Evolutionary conservation across 2,329 filamentous ascomycete genomes (phyloP), one percentile per base, ranked within the genome.

Genomic region (Colletotrichum melonis): DNA sequence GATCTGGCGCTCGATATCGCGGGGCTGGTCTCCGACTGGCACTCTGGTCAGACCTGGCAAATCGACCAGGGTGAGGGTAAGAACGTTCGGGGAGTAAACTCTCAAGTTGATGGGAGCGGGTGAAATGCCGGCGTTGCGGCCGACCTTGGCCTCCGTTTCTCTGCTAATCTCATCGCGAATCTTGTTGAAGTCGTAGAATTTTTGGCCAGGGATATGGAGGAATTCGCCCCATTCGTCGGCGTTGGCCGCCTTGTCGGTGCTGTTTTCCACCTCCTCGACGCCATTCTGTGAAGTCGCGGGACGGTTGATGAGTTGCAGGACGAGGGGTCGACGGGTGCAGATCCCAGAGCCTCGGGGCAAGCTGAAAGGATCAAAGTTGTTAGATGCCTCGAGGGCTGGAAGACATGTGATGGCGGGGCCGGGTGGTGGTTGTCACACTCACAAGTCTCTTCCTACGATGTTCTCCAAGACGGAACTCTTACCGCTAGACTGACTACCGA

Each of bases 391-490:
- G 12, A 62, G 11, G 35, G 72, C 2, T 14, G 49, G 46, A 49
- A 63, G 42, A 67, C 71, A 67, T 69, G 74, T 70, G 62, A 74
- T 69, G 72, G 76, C 49, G 76, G 72, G 49, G 16, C 57, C 57
- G 62, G 57, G 46, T 63, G 54, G 49, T 28, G 63, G 64, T 55
- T 71, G 69, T 73, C 69, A 73, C 74, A 89, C 94, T 87, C 89
- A 98, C 96, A 99, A 99, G 86, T 99, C 97, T 88, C 97, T 91
- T 73, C 97, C 97, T 71, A 99, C 97, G 80, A 99, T 99, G 82
- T 99, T 99, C 86, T 99, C 97, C 80, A 99, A 86, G 78, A 99
- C 97, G 22, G 97, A 99, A 89, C 95, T 98, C 92, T 99, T 99
- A 86, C 97, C 97, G 84, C 96, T 98, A 24, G 97, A 99, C 87